Evolutionary conservation across 345 rosid genomes (phyloP).

Genomic region (Pugionium dolabratum): DNA sequence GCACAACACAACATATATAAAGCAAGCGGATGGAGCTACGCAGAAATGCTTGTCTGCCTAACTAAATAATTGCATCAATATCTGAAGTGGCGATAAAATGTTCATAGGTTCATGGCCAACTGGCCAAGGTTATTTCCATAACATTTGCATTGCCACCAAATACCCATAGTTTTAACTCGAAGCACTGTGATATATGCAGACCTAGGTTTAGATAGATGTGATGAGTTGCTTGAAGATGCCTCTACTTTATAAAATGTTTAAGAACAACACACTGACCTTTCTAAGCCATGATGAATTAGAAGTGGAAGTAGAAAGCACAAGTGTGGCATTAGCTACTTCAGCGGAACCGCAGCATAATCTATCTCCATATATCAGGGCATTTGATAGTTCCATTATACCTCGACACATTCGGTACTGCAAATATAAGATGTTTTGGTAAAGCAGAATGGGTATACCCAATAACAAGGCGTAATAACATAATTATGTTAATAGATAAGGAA

Average conservation of each 20-base stretch:
- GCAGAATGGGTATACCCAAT: slow-evolving; percentile 13
- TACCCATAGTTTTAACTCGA: slow-evolving; percentile 7
- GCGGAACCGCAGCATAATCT: slow-evolving; percentile 83
- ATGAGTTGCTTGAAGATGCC: slow-evolving; percentile 20
- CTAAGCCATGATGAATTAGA: slow-evolving; percentile 63
- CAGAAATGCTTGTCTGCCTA: slow-evolving; percentile 1
- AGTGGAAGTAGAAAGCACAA: slow-evolving; percentile 50
- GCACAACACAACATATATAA: slow-evolving; percentile 8
- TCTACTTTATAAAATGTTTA: slow-evolving; percentile 8
- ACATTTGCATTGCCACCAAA: neutral
- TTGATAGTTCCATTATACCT: slow-evolving; percentile 91
- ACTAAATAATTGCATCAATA: slow-evolving; percentile 3
- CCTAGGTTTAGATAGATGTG: slow-evolving; percentile 5
- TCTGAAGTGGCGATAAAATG: neutral
- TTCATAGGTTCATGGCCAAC: neutral
- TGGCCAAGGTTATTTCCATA: neutral
- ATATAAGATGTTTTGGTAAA: slow-evolving; percentile 31
- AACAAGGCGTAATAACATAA: slow-evolving; percentile 18
- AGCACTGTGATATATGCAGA: neutral
- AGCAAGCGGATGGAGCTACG: slow-evolving; percentile 17
- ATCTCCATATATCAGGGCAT: slow-evolving; percentile 91
- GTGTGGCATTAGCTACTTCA: slow-evolving; percentile 76
- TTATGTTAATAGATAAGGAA: slow-evolving; percentile 25
- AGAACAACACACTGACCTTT: slow-evolving; percentile 50
- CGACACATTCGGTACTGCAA: slow-evolving; percentile 93